Conservation (phyloP, 768 basidiomycete species). For the Mycena epipterygia region DNA sequence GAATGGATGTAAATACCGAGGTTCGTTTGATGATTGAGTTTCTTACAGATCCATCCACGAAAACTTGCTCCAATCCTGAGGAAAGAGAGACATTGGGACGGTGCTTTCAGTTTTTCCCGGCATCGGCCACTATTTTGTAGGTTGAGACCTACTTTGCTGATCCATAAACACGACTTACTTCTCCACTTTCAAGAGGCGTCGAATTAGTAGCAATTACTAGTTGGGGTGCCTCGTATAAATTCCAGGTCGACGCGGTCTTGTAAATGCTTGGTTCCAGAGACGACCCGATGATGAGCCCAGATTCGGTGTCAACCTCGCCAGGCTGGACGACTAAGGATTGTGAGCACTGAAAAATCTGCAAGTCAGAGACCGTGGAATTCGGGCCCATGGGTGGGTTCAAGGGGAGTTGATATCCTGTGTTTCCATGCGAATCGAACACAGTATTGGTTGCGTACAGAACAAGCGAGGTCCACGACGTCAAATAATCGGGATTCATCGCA, state of each 20-base stretch:
- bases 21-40: not conserved
- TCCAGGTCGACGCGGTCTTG: not conserved
- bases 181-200: not conserved
- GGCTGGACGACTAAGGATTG: not conserved
- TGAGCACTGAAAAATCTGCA: not conserved
- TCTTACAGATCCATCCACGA: conserved; percentile 5
- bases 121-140: not conserved
- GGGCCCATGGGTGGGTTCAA: not conserved
- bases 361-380: not conserved
- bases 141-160: not conserved
- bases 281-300: not conserved
- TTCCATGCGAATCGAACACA: not conserved
- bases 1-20: not conserved
- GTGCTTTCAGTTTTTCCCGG: not conserved
- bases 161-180: not conserved
- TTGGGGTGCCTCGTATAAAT: not conserved
- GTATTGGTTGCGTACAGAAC: not conserved
- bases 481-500: no score
- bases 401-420: not conserved
- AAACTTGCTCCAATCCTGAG: not conserved
- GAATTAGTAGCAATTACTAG: not conserved
- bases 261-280: not conserved
- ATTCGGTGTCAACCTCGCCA: not conserved
- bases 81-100: not conserved
- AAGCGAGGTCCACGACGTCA: conserved; percentile 2